A percentile compares a stretch with the other conserved stretches of the same genome.
Evolutionary conservation across 1,284 basidiomycete genomes (phyloP).

Genomic region (Malassezia yamatoensis): DNA sequence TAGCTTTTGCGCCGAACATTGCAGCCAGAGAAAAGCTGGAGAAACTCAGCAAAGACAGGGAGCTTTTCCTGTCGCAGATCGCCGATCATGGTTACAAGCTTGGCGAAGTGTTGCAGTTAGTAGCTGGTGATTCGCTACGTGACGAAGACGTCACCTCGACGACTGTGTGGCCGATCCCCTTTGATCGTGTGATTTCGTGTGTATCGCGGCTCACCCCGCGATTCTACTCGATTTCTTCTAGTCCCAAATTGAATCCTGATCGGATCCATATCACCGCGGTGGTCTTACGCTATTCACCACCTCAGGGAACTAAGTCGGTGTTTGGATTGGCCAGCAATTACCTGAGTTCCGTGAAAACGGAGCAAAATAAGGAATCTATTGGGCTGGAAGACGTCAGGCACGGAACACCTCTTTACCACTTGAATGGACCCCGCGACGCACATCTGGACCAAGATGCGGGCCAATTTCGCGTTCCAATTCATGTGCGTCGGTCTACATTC

Average conservation of each 20-base stretch:
- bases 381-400: constrained; percentile 40
- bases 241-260: constrained; percentile 77
- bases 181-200: constrained; percentile 87
- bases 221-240: constrained; percentile 96
- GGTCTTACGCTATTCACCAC: constrained; percentile 51
- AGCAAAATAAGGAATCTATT: constrained; percentile 52
- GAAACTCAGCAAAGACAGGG: constrained; percentile 74
- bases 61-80: constrained; percentile 67
- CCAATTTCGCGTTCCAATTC: constrained; percentile 73
- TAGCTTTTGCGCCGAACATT: constrained; percentile 76
- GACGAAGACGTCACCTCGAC: constrained; percentile 56
- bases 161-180: constrained; percentile 82
- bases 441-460: constrained; percentile 53
- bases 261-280: constrained; percentile 90
- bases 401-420: constrained; percentile 63
- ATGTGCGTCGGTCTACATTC: constrained; percentile 91
- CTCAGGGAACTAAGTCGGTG: constrained; percentile 20
- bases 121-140: constrained; percentile 66
- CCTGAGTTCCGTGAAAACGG: constrained; percentile 55
- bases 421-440: constrained; percentile 76
- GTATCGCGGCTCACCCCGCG: constrained; percentile 87
- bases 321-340: constrained; percentile 46
- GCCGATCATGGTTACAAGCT: constrained; percentile 74
- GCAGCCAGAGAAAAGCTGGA: constrained; percentile 66
- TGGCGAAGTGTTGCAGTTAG: constrained; percentile 76